A percentile compares a stretch with the other conserved stretches of the same genome.
phyloP scores from a whole-genome alignment of 2,329 filamentous ascomycete species.

The Amauroascus niger region DNA sequence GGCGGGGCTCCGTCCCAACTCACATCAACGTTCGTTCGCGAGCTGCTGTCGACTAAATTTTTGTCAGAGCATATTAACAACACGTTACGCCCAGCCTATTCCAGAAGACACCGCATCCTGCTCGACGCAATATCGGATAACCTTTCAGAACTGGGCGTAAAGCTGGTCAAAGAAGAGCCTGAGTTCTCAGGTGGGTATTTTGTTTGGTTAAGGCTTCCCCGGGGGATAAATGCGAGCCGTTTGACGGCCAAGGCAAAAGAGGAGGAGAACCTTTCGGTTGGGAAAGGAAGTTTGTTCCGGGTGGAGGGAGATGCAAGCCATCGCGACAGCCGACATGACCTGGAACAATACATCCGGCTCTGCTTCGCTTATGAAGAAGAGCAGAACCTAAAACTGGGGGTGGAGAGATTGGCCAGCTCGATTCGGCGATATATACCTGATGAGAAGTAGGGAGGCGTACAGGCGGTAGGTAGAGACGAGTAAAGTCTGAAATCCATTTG shows the following conservation, averaged over 20 bases:
- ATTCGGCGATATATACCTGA: slow-evolving; percentile 24
- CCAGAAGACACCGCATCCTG: slow-evolving; percentile 46
- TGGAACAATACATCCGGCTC: slow-evolving; percentile 53
- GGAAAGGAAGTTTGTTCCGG: slow-evolving; percentile 60
- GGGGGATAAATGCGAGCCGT: slow-evolving; percentile 43
- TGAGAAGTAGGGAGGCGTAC: neutral
- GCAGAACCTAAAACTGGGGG: slow-evolving; percentile 55
- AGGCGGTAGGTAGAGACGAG: neutral
- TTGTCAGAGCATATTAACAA: slow-evolving; percentile 46
- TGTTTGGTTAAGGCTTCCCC: slow-evolving; percentile 63
- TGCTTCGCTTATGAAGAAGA: slow-evolving; percentile 67
- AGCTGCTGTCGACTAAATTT: slow-evolving; percentile 44
- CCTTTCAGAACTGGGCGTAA: slow-evolving; percentile 54
- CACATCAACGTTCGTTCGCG: slow-evolving; percentile 47
- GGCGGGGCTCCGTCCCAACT: slow-evolving; percentile 53
- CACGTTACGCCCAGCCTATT: slow-evolving; percentile 48
- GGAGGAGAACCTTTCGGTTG: slow-evolving; percentile 59
- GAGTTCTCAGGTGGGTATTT: slow-evolving; percentile 71
- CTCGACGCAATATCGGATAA: slow-evolving; percentile 49
- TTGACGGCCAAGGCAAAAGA: slow-evolving; percentile 50
- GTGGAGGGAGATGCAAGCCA: slow-evolving; percentile 41
- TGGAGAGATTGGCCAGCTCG: slow-evolving; percentile 51
- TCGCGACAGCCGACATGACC: slow-evolving; percentile 42
- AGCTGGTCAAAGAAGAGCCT: slow-evolving; percentile 23
- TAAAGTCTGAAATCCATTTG: no score